Evolutionary conservation across 208 protist species (phyloP), one percentile per base, ranked within the genome.

Genomic region (Phytomonas francai): DNA sequence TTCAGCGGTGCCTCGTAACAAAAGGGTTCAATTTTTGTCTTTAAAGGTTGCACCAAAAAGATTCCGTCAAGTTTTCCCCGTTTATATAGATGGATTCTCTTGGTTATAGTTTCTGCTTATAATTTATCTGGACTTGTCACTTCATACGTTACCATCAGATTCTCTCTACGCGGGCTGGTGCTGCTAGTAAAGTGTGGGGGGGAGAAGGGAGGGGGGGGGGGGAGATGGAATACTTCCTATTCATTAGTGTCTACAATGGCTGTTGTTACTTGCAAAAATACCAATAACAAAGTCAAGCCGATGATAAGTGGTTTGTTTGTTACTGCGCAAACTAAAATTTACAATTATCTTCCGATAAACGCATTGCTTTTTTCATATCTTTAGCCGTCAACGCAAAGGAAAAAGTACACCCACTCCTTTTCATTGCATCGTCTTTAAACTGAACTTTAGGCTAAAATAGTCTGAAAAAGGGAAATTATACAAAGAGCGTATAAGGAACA

Each of bases 331-430:
- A 54, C 45, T 22, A 42, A 28, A 32, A 39, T 29, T 54, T 59
- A 63, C 54, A 65, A 9, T 42, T 66, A n/a, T 61, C 57, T 70
- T 59, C 51, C 68, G 63, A 71, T 71, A 71, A 59, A 51, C 64
- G 49, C 16, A n/a, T 59, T 8, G 36, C 28, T 64, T 22, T 56
- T 56, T 33, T 65, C 57, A n/a, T 45, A 59, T 4, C 54, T 64
- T 64, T 31, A n/a, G n/a, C n/a, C n/a, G n/a, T n/a, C n/a, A n/a
- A n/a, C n/a, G n/a, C n/a, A 61, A 36, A 42, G 32, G 30, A 61
- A 42, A 14, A 42, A 61, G 9, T 61, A 61, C 58, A 1, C 12
- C 19, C 19, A 32, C n/a, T 57, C 12, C 32, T 2, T 61, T 61
- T 16, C 30, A 61, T 61, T 61, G 58, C 19, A 2, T 14, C 0